phyloP scores from a whole-genome alignment of 2,329 filamentous ascomycete genomes.

The Diplodia mutila region DNA sequence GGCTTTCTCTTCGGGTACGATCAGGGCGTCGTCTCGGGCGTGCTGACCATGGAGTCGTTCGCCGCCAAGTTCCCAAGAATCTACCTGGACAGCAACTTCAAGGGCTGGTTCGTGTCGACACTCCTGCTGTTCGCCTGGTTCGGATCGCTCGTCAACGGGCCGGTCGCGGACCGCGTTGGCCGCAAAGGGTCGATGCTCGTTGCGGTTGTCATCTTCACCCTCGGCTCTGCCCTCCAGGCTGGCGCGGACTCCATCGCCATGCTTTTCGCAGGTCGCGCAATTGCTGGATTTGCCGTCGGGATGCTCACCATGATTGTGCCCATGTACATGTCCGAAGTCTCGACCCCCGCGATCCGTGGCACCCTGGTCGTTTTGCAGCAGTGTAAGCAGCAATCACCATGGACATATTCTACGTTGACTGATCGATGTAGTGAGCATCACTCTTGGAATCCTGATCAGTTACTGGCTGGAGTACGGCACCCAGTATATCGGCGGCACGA shows the following conservation, averaged over 20 bases:
- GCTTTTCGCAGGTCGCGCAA: slow-evolving; percentile 55
- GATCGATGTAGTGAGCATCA: slow-evolving; percentile 44
- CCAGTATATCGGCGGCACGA: not conserved
- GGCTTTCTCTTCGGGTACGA: slow-evolving; percentile 18
- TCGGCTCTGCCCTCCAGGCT: slow-evolving; percentile 2
- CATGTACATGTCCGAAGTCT: slow-evolving; percentile 38
- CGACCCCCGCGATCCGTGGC: not conserved
- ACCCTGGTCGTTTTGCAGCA: slow-evolving; percentile 60
- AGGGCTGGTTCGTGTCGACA: slow-evolving; percentile 15
- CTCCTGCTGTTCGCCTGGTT: slow-evolving; percentile 11
- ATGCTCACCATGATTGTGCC: slow-evolving; percentile 61
- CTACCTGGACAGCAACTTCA: slow-evolving; percentile 8
- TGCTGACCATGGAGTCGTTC: slow-evolving; percentile 58
- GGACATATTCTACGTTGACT: not conserved
- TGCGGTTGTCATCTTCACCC: slow-evolving; percentile 5
- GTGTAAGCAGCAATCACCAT: slow-evolving; percentile 39
- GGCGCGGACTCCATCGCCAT: not conserved
- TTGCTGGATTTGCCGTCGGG: slow-evolving; percentile 68
- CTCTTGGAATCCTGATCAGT: slow-evolving; percentile 65
- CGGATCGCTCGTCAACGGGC: slow-evolving; percentile 1
- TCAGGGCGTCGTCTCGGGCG: slow-evolving; percentile 69
- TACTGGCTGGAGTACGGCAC: slow-evolving; percentile 53
- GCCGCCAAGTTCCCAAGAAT: slow-evolving; percentile 8
- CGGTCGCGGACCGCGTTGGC: slow-evolving; percentile 1
- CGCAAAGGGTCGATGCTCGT: slow-evolving; percentile 7